These are phyloP conservation scores for Petunia secreta DNA, from an alignment of 257 asterid species.

Conservation along the genomic window DNA sequence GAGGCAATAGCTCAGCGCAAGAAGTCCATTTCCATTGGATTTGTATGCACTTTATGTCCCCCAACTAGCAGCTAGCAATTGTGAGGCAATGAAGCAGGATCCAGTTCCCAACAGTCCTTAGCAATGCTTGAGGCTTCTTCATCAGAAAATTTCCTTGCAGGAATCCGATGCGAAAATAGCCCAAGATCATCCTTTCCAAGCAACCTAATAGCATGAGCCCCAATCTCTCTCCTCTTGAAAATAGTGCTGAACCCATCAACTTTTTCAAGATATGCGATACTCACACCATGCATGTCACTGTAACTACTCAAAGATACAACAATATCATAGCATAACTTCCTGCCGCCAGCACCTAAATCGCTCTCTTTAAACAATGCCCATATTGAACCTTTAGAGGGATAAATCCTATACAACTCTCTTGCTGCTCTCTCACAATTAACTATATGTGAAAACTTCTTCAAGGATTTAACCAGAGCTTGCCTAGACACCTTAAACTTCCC, in stretches of 20 bases:
- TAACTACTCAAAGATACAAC: conserved; percentile 65
- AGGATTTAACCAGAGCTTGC: conserved; percentile 48
- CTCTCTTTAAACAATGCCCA: conserved; percentile 66
- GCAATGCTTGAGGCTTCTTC: conserved; percentile 67
- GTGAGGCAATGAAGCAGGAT: conserved; percentile 69
- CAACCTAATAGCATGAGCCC: conserved; percentile 57
- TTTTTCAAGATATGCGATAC: conserved; percentile 74
- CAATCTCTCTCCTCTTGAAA: conserved; percentile 70
- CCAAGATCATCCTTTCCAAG: conserved; percentile 53
- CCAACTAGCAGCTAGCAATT: conserved; percentile 30
- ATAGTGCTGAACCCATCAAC: conserved; percentile 69
- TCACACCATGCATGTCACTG: conserved; percentile 67
- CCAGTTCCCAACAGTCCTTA: conserved; percentile 88
- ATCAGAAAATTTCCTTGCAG: conserved; percentile 75
- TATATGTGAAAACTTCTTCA: conserved; percentile 71
- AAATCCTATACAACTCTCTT: conserved; percentile 62
- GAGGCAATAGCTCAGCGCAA: neutral
- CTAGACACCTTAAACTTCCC: conserved; percentile 72
- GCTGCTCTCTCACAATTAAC: conserved; percentile 76
- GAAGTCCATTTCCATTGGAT: conserved; percentile 22
- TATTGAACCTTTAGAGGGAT: conserved; percentile 83
- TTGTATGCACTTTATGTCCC: neutral
- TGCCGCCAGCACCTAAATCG: conserved; percentile 35
- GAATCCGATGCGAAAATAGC: conserved; percentile 76
- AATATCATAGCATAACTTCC: conserved; percentile 43